These are phyloP conservation scores for Hypomyces rosellus DNA, from an alignment of 2,329 filamentous ascomycete genomes.

Conservation along the genomic window DNA sequence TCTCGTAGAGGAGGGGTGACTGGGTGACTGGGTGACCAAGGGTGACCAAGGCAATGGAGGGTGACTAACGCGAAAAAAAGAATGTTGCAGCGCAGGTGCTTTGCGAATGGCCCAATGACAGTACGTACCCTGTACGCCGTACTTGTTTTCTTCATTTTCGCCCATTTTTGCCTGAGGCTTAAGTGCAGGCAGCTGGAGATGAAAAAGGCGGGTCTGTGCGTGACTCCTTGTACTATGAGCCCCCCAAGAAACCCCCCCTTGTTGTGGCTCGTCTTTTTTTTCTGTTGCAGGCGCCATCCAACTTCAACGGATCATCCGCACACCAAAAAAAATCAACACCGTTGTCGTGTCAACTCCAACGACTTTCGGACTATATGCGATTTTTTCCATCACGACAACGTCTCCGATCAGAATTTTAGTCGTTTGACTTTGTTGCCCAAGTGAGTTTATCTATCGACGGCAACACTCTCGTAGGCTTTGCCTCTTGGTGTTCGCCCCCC, in stretches of 20 bases:
- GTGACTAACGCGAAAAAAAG: too few relatives aligned
- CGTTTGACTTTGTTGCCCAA: not conserved
- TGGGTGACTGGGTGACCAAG: too few relatives aligned
- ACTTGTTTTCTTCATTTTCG: not conserved
- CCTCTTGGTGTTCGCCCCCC: conserved; percentile 1
- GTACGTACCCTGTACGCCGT: not conserved
- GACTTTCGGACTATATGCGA: conserved; percentile 1
- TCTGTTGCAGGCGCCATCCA: conserved; percentile 8
- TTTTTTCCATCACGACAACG: conserved; percentile 4
- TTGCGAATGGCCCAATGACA: not conserved
- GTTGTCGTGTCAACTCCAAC: conserved; percentile 10
- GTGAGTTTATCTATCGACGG: not conserved
- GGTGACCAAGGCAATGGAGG: too few relatives aligned
- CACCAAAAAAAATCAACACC: conserved; percentile 2
- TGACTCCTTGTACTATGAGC: not conserved
- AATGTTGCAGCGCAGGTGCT: too few relatives aligned
- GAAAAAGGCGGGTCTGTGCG: conserved; percentile 1
- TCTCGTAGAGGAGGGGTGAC: too few relatives aligned
- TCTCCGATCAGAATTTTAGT: conserved; percentile 3
- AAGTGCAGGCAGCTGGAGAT: not conserved
- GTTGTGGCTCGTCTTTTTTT: conserved; percentile 9
- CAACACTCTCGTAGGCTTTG: conserved; percentile 1
- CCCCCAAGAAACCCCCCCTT: conserved; percentile 4
- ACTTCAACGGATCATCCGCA: conserved; percentile 5
- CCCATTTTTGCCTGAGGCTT: conserved; percentile 7